Base-by-base conservation (phyloP, 148 eudicot species). In the Drosera capensis region DNA sequence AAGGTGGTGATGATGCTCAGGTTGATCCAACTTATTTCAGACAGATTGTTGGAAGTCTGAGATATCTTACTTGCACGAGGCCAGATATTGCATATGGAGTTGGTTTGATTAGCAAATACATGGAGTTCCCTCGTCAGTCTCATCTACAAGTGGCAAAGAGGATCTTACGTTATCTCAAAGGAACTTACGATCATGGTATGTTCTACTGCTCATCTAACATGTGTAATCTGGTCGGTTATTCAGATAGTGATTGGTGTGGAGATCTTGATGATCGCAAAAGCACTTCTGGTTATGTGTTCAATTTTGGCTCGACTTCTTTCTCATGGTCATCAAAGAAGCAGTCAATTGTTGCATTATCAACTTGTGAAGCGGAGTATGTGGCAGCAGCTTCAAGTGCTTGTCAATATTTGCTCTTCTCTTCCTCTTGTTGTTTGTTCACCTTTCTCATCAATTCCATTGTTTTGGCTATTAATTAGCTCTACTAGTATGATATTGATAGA, bases 341-440 rank as follows among this genome's bases (percentile, higher is more conserved):
- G n/a, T 37, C 40, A 5, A 37, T 8, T 37, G 40, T 37, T 37
- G 40, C 59, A 4, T 25, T 48, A 2, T 56, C 61, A 5, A 36
- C 45, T 13, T 56, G 46, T 56, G 61, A 56, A 47, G 52, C 53
- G 0, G 46, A 56, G 38, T 56, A 36, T 14, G 45, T 56, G 3
- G 53, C 20, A 0, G 53, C 46, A 0, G 12, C 52, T 0, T 15
- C 53, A 3, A 15, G 46, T 18, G 46, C 23, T 0, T 56, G 61
- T 18, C 52, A 47, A 39, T n/a, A n/a, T n/a, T n/a, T n/a, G n/a
- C n/a, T n/a, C n/a, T n/a, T n/a, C n/a, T n/a, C n/a, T n/a, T n/a
- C n/a, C n/a, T n/a, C n/a, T n/a, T n/a, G n/a, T n/a, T n/a, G n/a
- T n/a, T n/a, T n/a, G n/a, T n/a, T n/a, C n/a, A n/a, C n/a, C n/a